Evolutionary conservation across 768 basidiomycete genomes (phyloP), one percentile per base, ranked within the genome.

Genomic region (Tulasnella sp.): DNA sequence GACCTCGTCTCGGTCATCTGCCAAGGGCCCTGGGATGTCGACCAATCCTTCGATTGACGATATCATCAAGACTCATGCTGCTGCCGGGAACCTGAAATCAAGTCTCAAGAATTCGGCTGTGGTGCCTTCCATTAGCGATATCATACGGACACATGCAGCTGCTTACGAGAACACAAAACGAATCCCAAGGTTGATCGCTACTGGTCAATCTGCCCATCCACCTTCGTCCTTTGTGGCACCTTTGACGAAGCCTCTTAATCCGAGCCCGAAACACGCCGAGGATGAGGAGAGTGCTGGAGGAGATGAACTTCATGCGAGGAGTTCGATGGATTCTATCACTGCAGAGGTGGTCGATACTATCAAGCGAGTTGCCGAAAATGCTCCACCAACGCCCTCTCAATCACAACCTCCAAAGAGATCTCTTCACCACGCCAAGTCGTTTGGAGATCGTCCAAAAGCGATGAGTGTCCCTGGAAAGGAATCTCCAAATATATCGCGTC

Each of bases 111-210:
- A n/a, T 9, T 29, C 47, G 12, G 27, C 24, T 8, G 37, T 81
- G 44, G 75, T 79, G 5, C 87, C 88, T 41, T 84, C 85, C 12
- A 91, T 91, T 61, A 83, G 81, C 34, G 87, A 91, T 51, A 91
- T 91, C 54, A 90, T 91, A 54, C 79, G 82, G 25, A 75, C 75
- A 24, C 78, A 89, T 66, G 78, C 79, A 2, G 83, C 83, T n/a
- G 59, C 46, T 20, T 53, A 53, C 22, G 47, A 44, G 34, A 58
- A 15, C 28, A 16, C 20, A 25, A 27, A 12, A 35, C 51, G 10
- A 32, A 29, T 37, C 55, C 41, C 25, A n/a, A 16, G 16, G 20
- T 35, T 3, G 7, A 7, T 37, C 40, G 19, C 40, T 41, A 33
- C 13, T 9, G 48, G 4, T 34, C 54, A 16, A 46, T 44, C 19